phyloP scores from a whole-genome alignment of 768 basidiomycete species.

The Tylopilus felleus region DNA sequence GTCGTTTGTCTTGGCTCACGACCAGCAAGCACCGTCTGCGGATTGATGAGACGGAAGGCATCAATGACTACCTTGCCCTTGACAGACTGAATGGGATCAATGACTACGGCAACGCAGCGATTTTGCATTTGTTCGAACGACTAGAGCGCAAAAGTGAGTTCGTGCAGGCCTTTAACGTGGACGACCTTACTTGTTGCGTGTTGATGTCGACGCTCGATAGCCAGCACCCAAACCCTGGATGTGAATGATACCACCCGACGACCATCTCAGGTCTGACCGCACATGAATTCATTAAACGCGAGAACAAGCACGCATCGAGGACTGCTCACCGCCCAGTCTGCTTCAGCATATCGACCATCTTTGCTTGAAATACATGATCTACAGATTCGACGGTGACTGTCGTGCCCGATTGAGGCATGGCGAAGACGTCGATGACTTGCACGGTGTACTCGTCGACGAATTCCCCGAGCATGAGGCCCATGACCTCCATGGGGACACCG shows the following conservation, averaged over 20 bases:
- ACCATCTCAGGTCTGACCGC: constrained; percentile 87
- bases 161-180: neutral
- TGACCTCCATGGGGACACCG: constrained; percentile 99
- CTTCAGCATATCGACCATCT: constrained; percentile 99
- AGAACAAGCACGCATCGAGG: constrained; percentile 1
- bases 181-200: constrained; percentile 78
- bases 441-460: constrained; percentile 98
- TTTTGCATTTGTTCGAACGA: constrained; percentile 94
- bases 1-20: constrained; percentile 97
- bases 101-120: constrained; percentile 93
- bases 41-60: constrained; percentile 96
- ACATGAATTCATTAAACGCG: constrained; percentile 5
- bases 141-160: constrained; percentile 40
- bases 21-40: constrained; percentile 83
- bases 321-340: constrained; percentile 87
- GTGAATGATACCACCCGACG: constrained; percentile 99
- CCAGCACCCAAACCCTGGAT: constrained; percentile 99
- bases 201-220: constrained; percentile 98
- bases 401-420: constrained; percentile 98
- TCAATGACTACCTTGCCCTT: constrained; percentile 99
- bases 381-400: constrained; percentile 97
- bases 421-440: constrained; percentile 94
- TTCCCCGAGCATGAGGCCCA: constrained; percentile 97
- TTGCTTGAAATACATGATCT: constrained; percentile 97
- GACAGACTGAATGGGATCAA: constrained; percentile 98